Percentiles rank a stretch among this genome's conserved stretches.
Conservation (phyloP, 2,329 filamentous ascomycete species). For the Ceratocystis papillata region DNA sequence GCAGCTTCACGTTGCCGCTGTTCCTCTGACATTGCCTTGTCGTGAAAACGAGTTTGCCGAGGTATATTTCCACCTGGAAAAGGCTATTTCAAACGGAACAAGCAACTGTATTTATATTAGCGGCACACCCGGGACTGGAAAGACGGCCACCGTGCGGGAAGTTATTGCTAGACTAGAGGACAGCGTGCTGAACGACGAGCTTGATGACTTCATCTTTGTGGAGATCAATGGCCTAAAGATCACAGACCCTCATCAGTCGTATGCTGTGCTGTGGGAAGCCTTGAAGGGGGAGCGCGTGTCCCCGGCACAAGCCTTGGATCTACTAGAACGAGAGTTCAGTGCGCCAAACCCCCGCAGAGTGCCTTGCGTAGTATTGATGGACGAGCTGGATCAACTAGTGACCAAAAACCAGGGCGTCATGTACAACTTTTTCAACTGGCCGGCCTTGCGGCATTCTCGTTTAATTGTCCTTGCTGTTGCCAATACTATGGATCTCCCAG, state of each 20-base stretch:
- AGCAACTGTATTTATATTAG: slow-evolving; percentile 98
- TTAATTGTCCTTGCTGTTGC: slow-evolving; percentile 94
- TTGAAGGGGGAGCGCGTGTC: slow-evolving; percentile 87
- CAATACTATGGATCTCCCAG: slow-evolving; percentile 97
- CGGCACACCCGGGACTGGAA: slow-evolving; percentile 93
- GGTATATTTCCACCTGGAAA: slow-evolving; percentile 87
- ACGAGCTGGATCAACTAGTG: slow-evolving; percentile 93
- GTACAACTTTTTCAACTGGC: slow-evolving; percentile 99
- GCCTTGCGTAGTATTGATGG: slow-evolving; percentile 95
- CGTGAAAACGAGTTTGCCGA: slow-evolving; percentile 83
- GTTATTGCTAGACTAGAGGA: slow-evolving; percentile 81
- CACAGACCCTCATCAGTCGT: slow-evolving; percentile 92
- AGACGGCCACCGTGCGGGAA: slow-evolving; percentile 93
- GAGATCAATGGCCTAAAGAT: slow-evolving; percentile 99
- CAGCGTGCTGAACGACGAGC: slow-evolving; percentile 77
- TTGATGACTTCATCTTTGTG: slow-evolving; percentile 97
- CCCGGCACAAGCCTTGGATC: slow-evolving; percentile 78
- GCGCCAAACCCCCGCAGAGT: slow-evolving; percentile 82
- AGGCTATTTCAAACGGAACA: slow-evolving; percentile 83
- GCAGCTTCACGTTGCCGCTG: slow-evolving; percentile 83
- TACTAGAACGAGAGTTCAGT: slow-evolving; percentile 85
- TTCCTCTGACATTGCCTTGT: slow-evolving; percentile 80
- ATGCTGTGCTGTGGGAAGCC: slow-evolving; percentile 90
- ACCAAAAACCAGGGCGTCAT: slow-evolving; percentile 99
- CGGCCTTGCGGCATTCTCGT: slow-evolving; percentile 76